Conservation (phyloP, 108 stramenopile genomes). For the Stephanodiscus minutulus region DNA sequence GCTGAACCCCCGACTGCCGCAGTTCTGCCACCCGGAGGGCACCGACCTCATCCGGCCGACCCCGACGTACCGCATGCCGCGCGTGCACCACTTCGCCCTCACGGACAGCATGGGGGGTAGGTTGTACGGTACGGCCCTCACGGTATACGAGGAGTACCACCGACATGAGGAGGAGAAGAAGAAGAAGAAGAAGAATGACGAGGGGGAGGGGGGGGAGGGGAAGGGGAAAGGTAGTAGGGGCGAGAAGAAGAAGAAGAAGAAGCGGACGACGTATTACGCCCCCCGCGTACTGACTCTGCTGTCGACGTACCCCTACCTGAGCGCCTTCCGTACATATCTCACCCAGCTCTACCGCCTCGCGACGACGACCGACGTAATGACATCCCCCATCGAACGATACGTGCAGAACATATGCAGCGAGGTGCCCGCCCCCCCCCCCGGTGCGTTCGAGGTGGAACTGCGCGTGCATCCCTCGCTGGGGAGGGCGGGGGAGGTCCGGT, state of each 20-base stretch:
- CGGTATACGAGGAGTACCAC: slow-evolving; percentile 76
- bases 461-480: slow-evolving; percentile 56
- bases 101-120: slow-evolving; percentile 85
- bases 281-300: slow-evolving; percentile 92
- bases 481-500: slow-evolving; percentile 63
- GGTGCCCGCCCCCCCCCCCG: slow-evolving; percentile 96
- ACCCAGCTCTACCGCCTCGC: slow-evolving; percentile 94
- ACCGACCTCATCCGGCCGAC: slow-evolving; percentile 58
- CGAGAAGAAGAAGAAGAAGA: too few species aligned
- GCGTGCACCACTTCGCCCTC: slow-evolving; percentile 81
- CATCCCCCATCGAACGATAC: slow-evolving; percentile 94
- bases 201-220: slow-evolving; percentile 24
- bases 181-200: slow-evolving; percentile 11
- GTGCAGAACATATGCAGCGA: slow-evolving; percentile 94
- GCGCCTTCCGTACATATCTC: slow-evolving; percentile 86
- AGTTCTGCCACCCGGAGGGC: slow-evolving; percentile 80
- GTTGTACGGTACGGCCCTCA: slow-evolving; percentile 85
- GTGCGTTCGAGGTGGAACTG: slow-evolving; percentile 86
- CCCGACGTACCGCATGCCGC: slow-evolving; percentile 69
- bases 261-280: slow-evolving; percentile 56
- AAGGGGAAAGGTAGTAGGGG: too few species aligned
- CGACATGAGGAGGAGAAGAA: too few species aligned
- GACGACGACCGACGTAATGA: slow-evolving; percentile 83
- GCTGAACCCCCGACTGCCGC: slow-evolving; percentile 79
- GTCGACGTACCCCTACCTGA: slow-evolving; percentile 94